A percentile compares a stretch with the other conserved stretches of the same genome.
Conservation (phyloP, 257 asterid species). For the Vinca minor region DNA sequence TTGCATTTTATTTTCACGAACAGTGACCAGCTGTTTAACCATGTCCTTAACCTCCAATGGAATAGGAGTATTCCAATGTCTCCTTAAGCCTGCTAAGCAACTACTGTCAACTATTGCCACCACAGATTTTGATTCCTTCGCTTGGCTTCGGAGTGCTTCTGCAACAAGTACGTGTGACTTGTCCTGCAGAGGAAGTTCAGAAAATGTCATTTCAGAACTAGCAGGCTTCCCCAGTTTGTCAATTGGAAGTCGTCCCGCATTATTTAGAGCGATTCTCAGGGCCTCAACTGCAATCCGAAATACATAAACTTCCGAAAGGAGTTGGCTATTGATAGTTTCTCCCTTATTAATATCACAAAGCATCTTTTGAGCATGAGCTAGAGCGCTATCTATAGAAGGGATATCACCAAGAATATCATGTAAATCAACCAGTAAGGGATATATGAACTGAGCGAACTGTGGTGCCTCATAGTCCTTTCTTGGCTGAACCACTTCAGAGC, state of each 20-base stretch:
- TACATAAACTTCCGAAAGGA: constrained; percentile 63
- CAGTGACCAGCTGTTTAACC: constrained; percentile 53
- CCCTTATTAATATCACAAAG: constrained; percentile 64
- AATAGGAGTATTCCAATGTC: constrained; percentile 60
- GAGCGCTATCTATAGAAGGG: constrained; percentile 59
- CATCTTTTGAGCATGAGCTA: constrained; percentile 79
- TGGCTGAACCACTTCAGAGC: constrained; percentile 30
- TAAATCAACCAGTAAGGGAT: constrained; percentile 73
- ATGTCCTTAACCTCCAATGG: constrained; percentile 53
- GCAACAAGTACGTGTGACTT: constrained; percentile 76
- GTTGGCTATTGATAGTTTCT: constrained; percentile 39
- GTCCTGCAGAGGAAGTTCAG: constrained; percentile 59
- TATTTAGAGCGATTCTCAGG: constrained; percentile 70
- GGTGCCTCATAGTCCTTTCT: constrained; percentile 56
- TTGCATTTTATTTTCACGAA: constrained; percentile 27
- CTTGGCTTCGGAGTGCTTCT: constrained; percentile 67
- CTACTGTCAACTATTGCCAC: constrained; percentile 85
- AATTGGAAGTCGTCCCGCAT: constrained; percentile 52
- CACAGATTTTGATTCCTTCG: constrained; percentile 49
- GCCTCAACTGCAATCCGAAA: constrained; percentile 84
- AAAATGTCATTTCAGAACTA: constrained; percentile 29
- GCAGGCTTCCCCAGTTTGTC: constrained; percentile 16
- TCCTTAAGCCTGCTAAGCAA: constrained; percentile 69
- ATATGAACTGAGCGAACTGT: constrained; percentile 60
- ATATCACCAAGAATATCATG: constrained; percentile 50